These are phyloP conservation scores for Calonectria pseudoreteaudii DNA, from an alignment of 2,329 filamentous ascomycete species.

Conservation along the genomic window DNA sequence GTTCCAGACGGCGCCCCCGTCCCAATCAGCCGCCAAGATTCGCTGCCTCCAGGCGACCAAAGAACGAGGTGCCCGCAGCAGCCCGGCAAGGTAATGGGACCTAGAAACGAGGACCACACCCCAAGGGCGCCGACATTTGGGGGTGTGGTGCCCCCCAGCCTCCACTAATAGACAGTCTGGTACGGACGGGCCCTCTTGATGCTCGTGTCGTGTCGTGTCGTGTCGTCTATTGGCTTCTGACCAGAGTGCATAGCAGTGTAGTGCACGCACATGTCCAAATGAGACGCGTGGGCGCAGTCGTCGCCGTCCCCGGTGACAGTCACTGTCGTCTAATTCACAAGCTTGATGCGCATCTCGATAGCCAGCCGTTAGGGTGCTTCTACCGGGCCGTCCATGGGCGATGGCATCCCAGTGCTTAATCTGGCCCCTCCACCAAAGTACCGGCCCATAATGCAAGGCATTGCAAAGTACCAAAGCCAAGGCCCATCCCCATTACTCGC, in stretches of 20 bases:
- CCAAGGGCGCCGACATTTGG: conserved; percentile 5
- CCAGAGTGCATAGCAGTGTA: neutral
- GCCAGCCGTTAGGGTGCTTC: conserved; percentile 8
- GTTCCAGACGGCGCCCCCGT: conserved; percentile 15
- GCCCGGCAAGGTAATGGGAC: neutral
- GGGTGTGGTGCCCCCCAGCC: conserved; percentile 12
- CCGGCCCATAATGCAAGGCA: conserved; percentile 4
- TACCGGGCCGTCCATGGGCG: conserved; percentile 5
- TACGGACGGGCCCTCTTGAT: neutral
- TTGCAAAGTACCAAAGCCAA: neutral
- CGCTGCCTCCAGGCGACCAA: conserved; percentile 16
- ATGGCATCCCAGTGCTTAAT: conserved; percentile 9
- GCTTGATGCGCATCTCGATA: conserved; percentile 8
- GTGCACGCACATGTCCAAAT: neutral
- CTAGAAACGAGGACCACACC: neutral
- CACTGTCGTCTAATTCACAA: neutral
- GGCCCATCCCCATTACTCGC: neutral
- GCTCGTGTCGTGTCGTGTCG: conserved; percentile 10
- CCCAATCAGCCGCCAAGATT: conserved; percentile 15
- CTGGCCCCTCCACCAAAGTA: conserved; percentile 5
- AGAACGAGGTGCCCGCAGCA: neutral
- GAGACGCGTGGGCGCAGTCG: conserved; percentile 11
- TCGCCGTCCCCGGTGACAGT: neutral
- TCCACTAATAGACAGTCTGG: conserved; percentile 3
- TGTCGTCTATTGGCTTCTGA: neutral